Evolutionary conservation across 1,284 basidiomycete genomes (phyloP).

Genomic region (Takashimella koratensis): DNA sequence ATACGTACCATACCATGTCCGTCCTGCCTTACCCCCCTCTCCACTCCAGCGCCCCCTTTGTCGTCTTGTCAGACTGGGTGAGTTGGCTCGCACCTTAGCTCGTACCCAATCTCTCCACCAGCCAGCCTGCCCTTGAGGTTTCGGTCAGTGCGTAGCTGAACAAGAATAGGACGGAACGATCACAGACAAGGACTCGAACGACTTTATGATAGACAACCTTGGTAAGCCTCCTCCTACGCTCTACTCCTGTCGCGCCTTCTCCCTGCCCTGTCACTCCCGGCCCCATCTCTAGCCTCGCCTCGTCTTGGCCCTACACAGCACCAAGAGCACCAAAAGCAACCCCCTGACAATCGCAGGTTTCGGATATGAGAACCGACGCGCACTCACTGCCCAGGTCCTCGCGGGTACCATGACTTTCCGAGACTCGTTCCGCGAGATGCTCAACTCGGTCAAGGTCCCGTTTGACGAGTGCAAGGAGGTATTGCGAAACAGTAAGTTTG

Average conservation of each 20-base stretch:
- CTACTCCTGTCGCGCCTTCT: not conserved
- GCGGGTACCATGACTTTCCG: constrained; percentile 65
- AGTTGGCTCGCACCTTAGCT: constrained; percentile 44
- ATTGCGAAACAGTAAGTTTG: constrained; percentile 57
- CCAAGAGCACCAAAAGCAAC: too few relatives aligned
- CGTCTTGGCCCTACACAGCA: too few relatives aligned
- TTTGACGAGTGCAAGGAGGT: constrained; percentile 76
- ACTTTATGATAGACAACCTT: constrained; percentile 54
- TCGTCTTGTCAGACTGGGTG: constrained; percentile 84
- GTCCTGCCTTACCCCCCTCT: constrained; percentile 70
- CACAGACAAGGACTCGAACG: constrained; percentile 84
- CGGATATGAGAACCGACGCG: constrained; percentile 47
- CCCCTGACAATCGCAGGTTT: too few relatives aligned
- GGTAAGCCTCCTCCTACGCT: not conserved
- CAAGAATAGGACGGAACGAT: constrained; percentile 74
- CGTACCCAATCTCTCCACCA: too few relatives aligned
- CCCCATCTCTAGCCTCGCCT: too few relatives aligned
- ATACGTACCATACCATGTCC: constrained; percentile 31
- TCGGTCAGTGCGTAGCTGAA: not conserved
- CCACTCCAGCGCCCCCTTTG: constrained; percentile 73
- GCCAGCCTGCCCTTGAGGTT: too few relatives aligned
- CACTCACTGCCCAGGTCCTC: constrained; percentile 68
- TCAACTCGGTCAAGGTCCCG: constrained; percentile 64
- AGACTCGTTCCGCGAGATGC: constrained; percentile 75
- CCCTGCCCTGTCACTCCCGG: not conserved